A percentile compares a stretch with the other conserved stretches of the same genome.
These are phyloP conservation scores for Tricholoma flavovirens DNA, from an alignment of 768 basidiomycete genomes.

Conservation along the genomic window DNA sequence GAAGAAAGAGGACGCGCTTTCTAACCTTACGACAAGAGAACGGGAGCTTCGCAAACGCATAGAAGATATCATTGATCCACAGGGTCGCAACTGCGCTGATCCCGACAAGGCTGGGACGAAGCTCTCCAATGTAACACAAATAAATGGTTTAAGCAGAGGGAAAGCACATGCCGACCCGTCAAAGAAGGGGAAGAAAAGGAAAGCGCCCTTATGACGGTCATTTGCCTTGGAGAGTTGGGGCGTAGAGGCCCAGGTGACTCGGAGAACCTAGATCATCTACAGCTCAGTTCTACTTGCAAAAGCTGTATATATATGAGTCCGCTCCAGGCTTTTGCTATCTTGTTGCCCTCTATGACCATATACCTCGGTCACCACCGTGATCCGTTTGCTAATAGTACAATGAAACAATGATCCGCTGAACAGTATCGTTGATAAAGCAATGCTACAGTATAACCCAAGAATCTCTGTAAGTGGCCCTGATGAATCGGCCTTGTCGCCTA, in stretches of 20 bases:
- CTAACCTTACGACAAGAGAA: conserved; percentile 66
- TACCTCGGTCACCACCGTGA: neutral
- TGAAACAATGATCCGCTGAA: conserved; percentile 6
- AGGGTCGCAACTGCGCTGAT: conserved; percentile 30
- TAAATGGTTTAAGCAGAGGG: conserved; percentile 43
- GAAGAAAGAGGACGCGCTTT: conserved; percentile 61
- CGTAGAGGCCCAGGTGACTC: no score
- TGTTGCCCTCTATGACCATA: neutral
- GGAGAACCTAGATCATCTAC: neutral
- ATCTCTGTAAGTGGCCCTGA: conserved; percentile 13
- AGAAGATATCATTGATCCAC: conserved; percentile 63
- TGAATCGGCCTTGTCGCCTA: conserved; percentile 18
- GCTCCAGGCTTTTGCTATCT: neutral
- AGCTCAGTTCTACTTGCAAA: neutral
- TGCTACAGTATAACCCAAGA: conserved; percentile 15
- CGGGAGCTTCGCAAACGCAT: conserved; percentile 74
- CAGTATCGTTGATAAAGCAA: conserved; percentile 10
- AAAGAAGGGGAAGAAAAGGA: conserved; percentile 58
- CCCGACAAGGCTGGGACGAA: conserved; percentile 28
- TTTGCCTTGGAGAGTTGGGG: neutral
- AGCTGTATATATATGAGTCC: neutral
- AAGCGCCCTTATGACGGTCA: conserved; percentile 29
- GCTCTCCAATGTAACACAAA: conserved; percentile 31
- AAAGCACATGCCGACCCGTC: conserved; percentile 37
- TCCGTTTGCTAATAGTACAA: conserved; percentile 7